phyloP scores from a whole-genome alignment of 1,284 basidiomycete species.

The Sporisorium graminicola region DNA sequence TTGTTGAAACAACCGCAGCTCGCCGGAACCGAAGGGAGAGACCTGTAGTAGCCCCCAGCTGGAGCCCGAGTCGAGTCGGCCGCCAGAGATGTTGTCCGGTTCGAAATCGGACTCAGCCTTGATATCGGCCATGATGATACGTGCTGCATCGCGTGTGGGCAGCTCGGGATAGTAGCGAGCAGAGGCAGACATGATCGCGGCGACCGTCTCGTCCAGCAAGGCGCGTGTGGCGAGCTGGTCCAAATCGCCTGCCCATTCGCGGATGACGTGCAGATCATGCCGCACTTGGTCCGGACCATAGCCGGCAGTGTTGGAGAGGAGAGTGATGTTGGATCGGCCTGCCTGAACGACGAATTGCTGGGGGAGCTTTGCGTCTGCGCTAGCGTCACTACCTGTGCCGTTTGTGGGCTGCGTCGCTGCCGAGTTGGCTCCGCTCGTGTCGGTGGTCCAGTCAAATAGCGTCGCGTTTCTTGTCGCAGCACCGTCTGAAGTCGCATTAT shows the following conservation, averaged over 20 bases:
- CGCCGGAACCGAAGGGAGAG: slow-evolving; percentile 51
- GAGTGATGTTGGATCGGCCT: slow-evolving; percentile 20
- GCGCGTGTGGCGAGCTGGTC: slow-evolving; percentile 43
- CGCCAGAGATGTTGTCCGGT: slow-evolving; percentile 35
- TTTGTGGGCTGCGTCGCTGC: background rate
- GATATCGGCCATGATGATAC: slow-evolving; percentile 66
- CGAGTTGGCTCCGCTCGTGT: background rate
- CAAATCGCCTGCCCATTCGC: slow-evolving; percentile 63
- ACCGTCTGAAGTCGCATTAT: slow-evolving; percentile 1
- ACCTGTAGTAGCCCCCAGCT: slow-evolving; percentile 65
- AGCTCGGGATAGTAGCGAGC: slow-evolving; percentile 67
- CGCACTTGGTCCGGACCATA: slow-evolving; percentile 59
- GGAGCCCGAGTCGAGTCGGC: slow-evolving; percentile 60
- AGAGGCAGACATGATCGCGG: slow-evolving; percentile 61
- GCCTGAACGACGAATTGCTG: slow-evolving; percentile 15
- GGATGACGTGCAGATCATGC: slow-evolving; percentile 60
- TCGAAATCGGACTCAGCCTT: slow-evolving; percentile 66
- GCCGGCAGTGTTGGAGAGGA: slow-evolving; percentile 51
- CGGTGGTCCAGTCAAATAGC: slow-evolving; percentile 9
- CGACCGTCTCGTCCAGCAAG: slow-evolving; percentile 60
- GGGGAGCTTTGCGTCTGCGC: background rate
- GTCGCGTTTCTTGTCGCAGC: background rate
- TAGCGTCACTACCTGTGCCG: background rate
- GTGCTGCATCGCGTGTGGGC: slow-evolving; percentile 49
- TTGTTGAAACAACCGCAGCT: slow-evolving; percentile 55